These are phyloP conservation scores for Sporothrix phasma DNA, from an alignment of 2,329 filamentous ascomycete genomes.

Conservation along the genomic window DNA sequence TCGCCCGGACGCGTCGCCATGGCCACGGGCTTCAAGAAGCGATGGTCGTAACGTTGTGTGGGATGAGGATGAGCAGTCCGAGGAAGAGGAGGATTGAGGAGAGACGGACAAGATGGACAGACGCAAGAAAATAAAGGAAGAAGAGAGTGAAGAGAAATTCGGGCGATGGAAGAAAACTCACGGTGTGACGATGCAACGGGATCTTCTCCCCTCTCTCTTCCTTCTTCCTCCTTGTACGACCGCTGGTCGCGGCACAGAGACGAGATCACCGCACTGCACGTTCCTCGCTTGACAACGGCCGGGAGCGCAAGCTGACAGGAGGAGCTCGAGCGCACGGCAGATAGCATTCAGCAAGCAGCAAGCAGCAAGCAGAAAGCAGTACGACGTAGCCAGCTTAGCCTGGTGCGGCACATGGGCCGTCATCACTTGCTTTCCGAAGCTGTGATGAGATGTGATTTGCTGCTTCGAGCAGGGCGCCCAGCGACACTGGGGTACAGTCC, in stretches of 20 bases:
- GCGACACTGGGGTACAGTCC: background rate
- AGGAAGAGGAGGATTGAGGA: background rate
- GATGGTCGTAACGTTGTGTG: background rate
- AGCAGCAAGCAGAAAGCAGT: too few relatives aligned
- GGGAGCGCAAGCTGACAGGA: background rate
- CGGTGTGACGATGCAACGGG: background rate
- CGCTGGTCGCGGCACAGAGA: background rate
- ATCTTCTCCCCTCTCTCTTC: background rate
- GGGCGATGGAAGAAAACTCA: background rate
- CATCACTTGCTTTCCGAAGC: background rate
- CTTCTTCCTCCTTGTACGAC: background rate
- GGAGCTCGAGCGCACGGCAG: background rate
- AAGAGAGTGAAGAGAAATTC: background rate
- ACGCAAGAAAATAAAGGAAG: background rate
- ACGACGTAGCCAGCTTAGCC: too few relatives aligned
- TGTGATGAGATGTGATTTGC: constrained; percentile 8
- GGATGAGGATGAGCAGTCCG: background rate
- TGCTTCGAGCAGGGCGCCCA: background rate
- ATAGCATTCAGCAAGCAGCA: too few relatives aligned
- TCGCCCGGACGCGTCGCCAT: constrained; percentile 39
- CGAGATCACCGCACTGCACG: constrained; percentile 3
- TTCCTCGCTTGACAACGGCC: background rate
- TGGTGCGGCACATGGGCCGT: background rate
- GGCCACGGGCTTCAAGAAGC: constrained; percentile 9
- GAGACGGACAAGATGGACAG: too few relatives aligned